A percentile compares a stretch with the other conserved stretches of the same genome.
phyloP scores from a whole-genome alignment of 2,329 filamentous ascomycete genomes.

The Cladophialophora exuberans region DNA sequence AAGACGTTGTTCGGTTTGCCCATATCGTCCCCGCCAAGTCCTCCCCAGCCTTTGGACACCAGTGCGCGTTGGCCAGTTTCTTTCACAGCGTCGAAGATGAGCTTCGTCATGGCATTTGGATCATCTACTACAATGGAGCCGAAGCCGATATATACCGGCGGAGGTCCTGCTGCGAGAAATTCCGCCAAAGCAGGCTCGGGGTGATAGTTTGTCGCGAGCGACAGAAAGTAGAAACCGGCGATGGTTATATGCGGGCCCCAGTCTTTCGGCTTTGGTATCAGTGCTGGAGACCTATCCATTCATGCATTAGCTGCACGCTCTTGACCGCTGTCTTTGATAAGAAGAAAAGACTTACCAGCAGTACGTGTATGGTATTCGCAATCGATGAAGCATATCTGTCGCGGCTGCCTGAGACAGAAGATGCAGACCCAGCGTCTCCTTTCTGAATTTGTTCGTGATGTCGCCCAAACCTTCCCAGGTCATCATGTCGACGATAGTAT shows the following conservation, averaged over 20 bases:
- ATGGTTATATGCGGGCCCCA: constrained; percentile 74
- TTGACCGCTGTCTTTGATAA: constrained; percentile 51
- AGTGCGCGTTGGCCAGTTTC: constrained; percentile 73
- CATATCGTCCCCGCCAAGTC: constrained; percentile 72
- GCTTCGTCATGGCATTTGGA: constrained; percentile 68
- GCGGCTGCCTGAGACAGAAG: constrained; percentile 80
- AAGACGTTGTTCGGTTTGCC: constrained; percentile 74
- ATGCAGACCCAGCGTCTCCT: constrained; percentile 73
- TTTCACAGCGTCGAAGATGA: constrained; percentile 72
- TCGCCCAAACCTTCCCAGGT: constrained; percentile 92
- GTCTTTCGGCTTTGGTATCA: constrained; percentile 78
- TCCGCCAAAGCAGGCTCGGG: constrained; percentile 66
- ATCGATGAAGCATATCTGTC: constrained; percentile 73
- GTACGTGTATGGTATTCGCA: constrained; percentile 84
- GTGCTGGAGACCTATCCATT: constrained; percentile 72
- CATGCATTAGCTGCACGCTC: not conserved
- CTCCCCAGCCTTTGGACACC: constrained; percentile 87
- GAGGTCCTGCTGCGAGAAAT: constrained; percentile 70
- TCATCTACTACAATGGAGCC: constrained; percentile 82
- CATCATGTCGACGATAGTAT: constrained; percentile 85
- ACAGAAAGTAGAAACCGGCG: constrained; percentile 76
- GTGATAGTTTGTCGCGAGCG: constrained; percentile 66
- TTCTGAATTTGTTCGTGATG: constrained; percentile 84
- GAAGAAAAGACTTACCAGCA: constrained; percentile 76
- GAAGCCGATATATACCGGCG: constrained; percentile 81